Evolutionary conservation across 2,329 filamentous ascomycete genomes (phyloP).

Genomic region (Diaporthe citrichinensis): DNA sequence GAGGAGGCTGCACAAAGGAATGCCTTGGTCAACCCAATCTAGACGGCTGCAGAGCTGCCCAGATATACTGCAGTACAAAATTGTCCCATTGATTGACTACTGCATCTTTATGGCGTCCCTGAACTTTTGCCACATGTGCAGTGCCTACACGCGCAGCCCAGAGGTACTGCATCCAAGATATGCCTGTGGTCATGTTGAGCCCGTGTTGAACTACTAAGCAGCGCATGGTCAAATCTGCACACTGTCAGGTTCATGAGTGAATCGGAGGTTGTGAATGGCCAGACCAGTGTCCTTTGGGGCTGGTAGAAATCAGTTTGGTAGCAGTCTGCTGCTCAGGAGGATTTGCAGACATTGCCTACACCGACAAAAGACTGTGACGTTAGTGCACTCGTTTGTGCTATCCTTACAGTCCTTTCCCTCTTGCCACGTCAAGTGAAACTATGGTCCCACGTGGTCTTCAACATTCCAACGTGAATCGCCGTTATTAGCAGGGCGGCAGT

Average conservation of each 20-base stretch:
- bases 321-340: background rate
- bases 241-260: background rate
- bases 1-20: background rate
- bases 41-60: background rate
- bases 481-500: background rate
- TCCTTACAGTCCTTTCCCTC: background rate
- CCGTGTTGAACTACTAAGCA: no score
- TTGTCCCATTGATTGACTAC: background rate
- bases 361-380: background rate
- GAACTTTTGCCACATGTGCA: background rate
- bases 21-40: background rate
- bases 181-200: background rate
- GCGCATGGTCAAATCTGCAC: background rate
- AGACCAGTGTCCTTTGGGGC: background rate
- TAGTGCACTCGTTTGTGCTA: background rate
- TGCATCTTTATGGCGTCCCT: background rate
- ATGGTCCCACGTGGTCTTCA: background rate
- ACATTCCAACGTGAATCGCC: background rate
- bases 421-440: background rate
- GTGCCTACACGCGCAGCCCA: no score
- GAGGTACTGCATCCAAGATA: background rate
- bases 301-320: background rate
- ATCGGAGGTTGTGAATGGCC: background rate
- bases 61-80: background rate
- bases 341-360: background rate